Evolutionary conservation across 345 rosid species (phyloP), one percentile per base, ranked within the genome.

Genomic region (Euphorbia pulcherrima): DNA sequence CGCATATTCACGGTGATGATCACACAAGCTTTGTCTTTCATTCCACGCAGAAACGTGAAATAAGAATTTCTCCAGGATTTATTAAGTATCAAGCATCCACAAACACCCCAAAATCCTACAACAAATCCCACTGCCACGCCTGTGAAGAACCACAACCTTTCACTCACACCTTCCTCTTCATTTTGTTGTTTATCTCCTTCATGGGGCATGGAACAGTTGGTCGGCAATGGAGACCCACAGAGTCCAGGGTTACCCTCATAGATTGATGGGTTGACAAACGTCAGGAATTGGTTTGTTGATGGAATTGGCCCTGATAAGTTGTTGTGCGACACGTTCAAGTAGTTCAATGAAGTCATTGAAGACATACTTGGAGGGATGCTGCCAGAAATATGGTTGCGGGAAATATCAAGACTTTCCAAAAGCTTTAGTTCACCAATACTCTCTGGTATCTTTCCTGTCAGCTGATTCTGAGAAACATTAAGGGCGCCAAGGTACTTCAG

Each of bases 231-330:
- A 33, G 1, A 8, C 28, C 64, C 64, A 1, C 48, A 37, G 9
- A 37, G 48, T 59, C 24, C 46, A 0, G 0, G 71, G 55, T 79
- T 79, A 5, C 67, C 77, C 16, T 23, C 47, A 20, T 72, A 75
- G 26, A 59, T 55, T 1, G 65, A 67, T 6, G 82, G 53, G 68
- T 68, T 65, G 27, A 39, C 20, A 48, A 69, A 33, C 2, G 51
- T 68, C 12, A 30, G 68, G n/a, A 78, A 30, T 27, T 70, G 71
- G 29, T 63, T 71, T 1, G 55, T 39, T 16, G 51, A 23, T 21
- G 76, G 76, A 13, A 74, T 74, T 59, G 18, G 40, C 16, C 79
- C 82, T 9, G 68, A 74, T 0, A 78, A 64, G 60, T 67, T 63
- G 20, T 79, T 65, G 18, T 68, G 30, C n/a, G 82, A 75, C 23